Conservation (phyloP, 805 yeast genomes). For the Blastobotrys attinorum region DNA sequence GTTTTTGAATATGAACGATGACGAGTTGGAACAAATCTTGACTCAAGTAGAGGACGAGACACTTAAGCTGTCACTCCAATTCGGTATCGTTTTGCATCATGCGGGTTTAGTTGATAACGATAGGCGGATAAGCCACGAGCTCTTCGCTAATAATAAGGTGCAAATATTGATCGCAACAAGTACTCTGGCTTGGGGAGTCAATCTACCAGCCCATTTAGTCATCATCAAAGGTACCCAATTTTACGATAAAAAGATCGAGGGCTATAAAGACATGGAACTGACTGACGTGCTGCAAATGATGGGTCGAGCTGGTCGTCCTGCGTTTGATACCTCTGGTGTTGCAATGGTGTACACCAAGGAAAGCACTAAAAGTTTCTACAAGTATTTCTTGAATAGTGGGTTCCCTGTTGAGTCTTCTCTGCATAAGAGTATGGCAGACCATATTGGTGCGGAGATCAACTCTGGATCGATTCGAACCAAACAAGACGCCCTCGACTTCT, state of each 20-base stretch:
- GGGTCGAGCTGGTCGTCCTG: constrained; percentile 83
- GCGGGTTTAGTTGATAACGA: constrained; percentile 74
- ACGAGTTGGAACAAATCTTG: constrained; percentile 46
- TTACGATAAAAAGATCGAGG: constrained; percentile 52
- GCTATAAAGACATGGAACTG: constrained; percentile 71
- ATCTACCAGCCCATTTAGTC: constrained; percentile 72
- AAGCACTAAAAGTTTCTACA: constrained; percentile 64
- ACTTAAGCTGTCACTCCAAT: constrained; percentile 59
- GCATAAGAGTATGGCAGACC: constrained; percentile 70
- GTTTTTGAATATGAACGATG: constrained; percentile 58
- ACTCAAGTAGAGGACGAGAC: constrained; percentile 74
- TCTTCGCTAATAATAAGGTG: constrained; percentile 61
- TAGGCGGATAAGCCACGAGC: constrained; percentile 58
- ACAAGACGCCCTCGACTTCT: constrained; percentile 66
- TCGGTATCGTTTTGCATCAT: constrained; percentile 77
- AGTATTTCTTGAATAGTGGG: constrained; percentile 69
- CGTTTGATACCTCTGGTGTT: constrained; percentile 68
- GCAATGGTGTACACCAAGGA: constrained; percentile 74
- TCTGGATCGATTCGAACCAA: constrained; percentile 57
- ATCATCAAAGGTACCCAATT: constrained; percentile 68
- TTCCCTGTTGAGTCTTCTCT: constrained; percentile 78
- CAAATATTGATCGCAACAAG: constrained; percentile 72
- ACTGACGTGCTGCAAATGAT: constrained; percentile 78
- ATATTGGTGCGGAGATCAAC: constrained; percentile 73
- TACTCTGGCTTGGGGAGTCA: constrained; percentile 85